phyloP scores from a whole-genome alignment of 1,284 basidiomycete species.

The Wallemia mellicola region DNA sequence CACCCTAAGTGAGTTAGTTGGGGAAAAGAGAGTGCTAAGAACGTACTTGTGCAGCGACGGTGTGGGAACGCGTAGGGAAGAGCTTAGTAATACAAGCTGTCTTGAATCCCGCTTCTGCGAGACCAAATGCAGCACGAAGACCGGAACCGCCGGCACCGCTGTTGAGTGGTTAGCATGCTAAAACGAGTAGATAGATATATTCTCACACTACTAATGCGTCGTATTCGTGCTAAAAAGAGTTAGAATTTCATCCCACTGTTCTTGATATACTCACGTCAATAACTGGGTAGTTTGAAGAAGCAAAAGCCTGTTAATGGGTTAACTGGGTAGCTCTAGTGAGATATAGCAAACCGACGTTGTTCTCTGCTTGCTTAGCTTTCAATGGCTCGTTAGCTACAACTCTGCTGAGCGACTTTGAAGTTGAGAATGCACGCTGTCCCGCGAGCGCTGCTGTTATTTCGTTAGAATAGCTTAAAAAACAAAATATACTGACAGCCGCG shows the following conservation, averaged over 20 bases:
- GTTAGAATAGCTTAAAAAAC: neutral
- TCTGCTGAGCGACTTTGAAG: conserved; percentile 11
- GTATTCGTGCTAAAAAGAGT: conserved; percentile 30
- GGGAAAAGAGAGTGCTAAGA: neutral
- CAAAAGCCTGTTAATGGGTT: conserved; percentile 13
- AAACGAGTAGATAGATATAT: conserved; percentile 4
- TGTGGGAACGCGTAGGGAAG: conserved; percentile 97
- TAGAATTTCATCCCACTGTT: too few relatives aligned
- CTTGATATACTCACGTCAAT: conserved; percentile 43
- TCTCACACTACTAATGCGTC: conserved; percentile 86
- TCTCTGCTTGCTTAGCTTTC: conserved; percentile 55
- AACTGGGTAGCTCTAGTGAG: conserved; percentile 4
- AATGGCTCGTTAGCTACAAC: conserved; percentile 45
- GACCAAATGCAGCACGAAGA: conserved; percentile 89
- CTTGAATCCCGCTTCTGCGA: conserved; percentile 93
- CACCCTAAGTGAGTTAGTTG: conserved; percentile 28
- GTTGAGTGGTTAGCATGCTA: conserved; percentile 5
- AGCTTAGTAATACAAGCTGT: conserved; percentile 96
- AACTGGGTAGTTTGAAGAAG: conserved; percentile 52
- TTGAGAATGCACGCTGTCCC: neutral
- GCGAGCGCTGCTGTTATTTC: neutral
- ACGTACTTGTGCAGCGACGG: conserved; percentile 76
- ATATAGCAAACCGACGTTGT: conserved; percentile 10
- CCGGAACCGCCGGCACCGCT: conserved; percentile 95
- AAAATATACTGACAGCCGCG: neutral